Percentiles rank a stretch among this genome's conserved stretches.
Evolutionary conservation across 176 grass and related monocot species (phyloP).

Genomic region (Alloteropsis semialata): DNA sequence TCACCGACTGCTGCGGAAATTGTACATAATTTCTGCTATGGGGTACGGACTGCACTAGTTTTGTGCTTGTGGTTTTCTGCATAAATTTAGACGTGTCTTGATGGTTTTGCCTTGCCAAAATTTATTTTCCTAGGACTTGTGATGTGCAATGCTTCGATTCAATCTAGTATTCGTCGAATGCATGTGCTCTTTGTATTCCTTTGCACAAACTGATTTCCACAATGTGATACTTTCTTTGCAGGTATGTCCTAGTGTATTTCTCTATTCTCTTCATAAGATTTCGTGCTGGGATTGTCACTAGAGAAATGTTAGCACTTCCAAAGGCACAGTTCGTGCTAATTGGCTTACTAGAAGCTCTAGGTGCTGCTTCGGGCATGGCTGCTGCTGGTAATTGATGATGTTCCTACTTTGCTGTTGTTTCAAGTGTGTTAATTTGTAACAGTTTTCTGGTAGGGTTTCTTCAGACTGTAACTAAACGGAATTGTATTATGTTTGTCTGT

Average conservation of each 20-base stretch:
- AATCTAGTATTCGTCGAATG: background rate
- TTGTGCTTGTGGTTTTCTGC: background rate
- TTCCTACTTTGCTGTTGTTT: constrained; percentile 1
- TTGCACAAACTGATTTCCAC: background rate
- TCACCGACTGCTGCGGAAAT: background rate
- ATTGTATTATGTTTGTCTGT: constrained; percentile 8
- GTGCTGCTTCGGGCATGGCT: constrained; percentile 89
- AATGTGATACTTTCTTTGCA: constrained; percentile 29
- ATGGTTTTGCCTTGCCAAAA: background rate
- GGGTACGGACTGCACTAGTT: background rate
- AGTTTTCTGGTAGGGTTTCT: constrained; percentile 1
- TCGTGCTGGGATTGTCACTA: constrained; percentile 59
- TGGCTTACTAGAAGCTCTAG: constrained; percentile 74
- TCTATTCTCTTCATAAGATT: constrained; percentile 66
- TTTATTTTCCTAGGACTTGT: background rate
- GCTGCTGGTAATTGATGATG: constrained; percentile 57
- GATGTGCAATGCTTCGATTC: background rate
- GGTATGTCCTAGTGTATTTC: constrained; percentile 84
- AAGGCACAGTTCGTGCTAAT: constrained; percentile 72
- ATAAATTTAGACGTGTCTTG: background rate
- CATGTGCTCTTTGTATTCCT: background rate
- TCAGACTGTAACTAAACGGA: background rate
- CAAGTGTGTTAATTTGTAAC: background rate
- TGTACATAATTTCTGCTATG: background rate
- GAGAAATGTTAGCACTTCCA: constrained; percentile 82